These are phyloP conservation scores for Sungouiozyma ichnusensis DNA, from an alignment of 805 yeast genomes.

Conservation along the genomic window DNA sequence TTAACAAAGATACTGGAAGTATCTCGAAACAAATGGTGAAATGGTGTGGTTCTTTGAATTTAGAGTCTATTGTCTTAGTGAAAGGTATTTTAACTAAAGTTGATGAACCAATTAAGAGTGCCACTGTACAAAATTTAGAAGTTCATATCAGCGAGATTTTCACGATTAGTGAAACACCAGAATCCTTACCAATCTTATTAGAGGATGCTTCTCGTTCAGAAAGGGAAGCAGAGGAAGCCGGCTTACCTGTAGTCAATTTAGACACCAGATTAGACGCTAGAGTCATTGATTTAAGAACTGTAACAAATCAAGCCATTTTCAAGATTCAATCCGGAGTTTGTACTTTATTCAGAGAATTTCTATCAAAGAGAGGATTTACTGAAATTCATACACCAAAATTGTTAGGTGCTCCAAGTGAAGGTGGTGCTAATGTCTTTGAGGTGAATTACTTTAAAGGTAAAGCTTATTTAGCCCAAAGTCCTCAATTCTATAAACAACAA, in stretches of 20 bases:
- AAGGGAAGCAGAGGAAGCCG: conserved; percentile 84
- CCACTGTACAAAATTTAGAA: conserved; percentile 87
- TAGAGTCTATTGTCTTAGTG: conserved; percentile 87
- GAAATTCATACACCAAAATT: conserved; percentile 96
- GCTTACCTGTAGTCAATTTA: conserved; percentile 87
- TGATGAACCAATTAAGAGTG: conserved; percentile 77
- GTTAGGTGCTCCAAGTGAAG: conserved; percentile 92
- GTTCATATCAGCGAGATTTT: conserved; percentile 63
- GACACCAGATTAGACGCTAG: conserved; percentile 94
- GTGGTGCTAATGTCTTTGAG: conserved; percentile 95
- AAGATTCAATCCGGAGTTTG: conserved; percentile 86
- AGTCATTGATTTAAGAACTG: conserved; percentile 93
- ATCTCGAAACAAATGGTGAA: conserved; percentile 93
- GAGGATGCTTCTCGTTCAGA: conserved; percentile 97
- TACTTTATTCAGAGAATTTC: conserved; percentile 79
- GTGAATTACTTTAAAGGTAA: conserved; percentile 77
- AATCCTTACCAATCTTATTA: conserved; percentile 82
- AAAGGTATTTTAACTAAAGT: conserved; percentile 77
- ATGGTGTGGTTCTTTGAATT: conserved; percentile 79
- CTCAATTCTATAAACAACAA: conserved; percentile 96
- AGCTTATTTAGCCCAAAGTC: conserved; percentile 95
- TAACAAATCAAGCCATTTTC: conserved; percentile 95
- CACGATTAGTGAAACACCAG: conserved; percentile 80
- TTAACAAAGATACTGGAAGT: conserved; percentile 53
- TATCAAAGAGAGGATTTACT: conserved; percentile 54